A percentile compares a stretch with the other conserved stretches of the same genome.
Conservation (phyloP, 768 basidiomycete genomes). For the Xerocomus brunneocitrinus region DNA sequence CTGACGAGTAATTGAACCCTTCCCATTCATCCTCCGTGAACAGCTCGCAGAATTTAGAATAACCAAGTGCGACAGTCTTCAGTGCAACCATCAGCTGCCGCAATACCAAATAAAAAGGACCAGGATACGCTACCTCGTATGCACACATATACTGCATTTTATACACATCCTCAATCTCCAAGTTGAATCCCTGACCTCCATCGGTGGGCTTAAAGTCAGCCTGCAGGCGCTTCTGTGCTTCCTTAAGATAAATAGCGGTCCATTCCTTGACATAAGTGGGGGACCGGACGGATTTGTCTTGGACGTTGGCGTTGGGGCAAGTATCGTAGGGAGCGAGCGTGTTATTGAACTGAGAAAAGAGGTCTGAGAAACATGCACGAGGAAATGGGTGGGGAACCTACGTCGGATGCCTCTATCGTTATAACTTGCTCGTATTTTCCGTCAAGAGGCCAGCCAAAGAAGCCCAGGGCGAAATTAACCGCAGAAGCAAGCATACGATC, state of each 20-base stretch:
- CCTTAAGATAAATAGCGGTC: constrained; percentile 66
- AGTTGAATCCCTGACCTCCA: constrained; percentile 44
- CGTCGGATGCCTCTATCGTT: constrained; percentile 61
- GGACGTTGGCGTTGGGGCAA: constrained; percentile 58
- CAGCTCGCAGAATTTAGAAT: constrained; percentile 85
- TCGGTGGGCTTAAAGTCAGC: constrained; percentile 36
- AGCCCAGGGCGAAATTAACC: constrained; percentile 65
- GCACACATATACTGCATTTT: constrained; percentile 80
- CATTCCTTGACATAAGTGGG: constrained; percentile 57
- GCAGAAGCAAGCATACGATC: constrained; percentile 70
- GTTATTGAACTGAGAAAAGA: constrained; percentile 58
- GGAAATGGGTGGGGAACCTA: constrained; percentile 28
- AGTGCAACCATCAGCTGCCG: background rate
- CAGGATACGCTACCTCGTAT: constrained; percentile 55
- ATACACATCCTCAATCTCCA: constrained; percentile 67
- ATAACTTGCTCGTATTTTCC: constrained; percentile 73
- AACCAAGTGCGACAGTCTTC: constrained; percentile 86
- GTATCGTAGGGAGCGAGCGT: constrained; percentile 84
- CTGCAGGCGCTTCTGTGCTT: constrained; percentile 59
- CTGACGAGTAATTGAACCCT: constrained; percentile 83
- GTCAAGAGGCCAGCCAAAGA: constrained; percentile 72
- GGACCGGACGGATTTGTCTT: constrained; percentile 52
- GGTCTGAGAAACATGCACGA: background rate
- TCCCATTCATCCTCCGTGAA: constrained; percentile 94
- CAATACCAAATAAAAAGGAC: background rate